Evolutionary conservation across 805 yeast species (phyloP).

Genomic region (Saccharomyces kudriavzevii): DNA sequence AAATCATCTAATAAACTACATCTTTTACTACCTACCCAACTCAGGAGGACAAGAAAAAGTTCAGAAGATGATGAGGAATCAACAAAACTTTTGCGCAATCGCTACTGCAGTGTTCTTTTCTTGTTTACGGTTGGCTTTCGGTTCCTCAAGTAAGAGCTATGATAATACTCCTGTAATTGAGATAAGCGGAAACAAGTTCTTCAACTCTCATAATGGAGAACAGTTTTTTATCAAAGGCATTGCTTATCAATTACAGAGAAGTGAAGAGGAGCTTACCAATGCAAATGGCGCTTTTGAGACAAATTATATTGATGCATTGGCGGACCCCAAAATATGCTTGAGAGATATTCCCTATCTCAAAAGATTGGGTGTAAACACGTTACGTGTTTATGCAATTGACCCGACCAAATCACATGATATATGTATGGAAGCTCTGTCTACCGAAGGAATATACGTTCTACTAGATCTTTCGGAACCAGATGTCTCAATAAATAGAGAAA

Average conservation of each 20-base stretch:
- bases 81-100: neutral
- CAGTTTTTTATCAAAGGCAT: conserved; percentile 85
- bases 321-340: conserved; percentile 58
- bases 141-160: neutral
- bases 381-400: conserved; percentile 83
- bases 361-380: conserved; percentile 62
- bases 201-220: conserved; percentile 58
- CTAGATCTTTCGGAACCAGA: conserved; percentile 87
- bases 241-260: conserved; percentile 67
- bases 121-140: neutral
- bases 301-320: conserved; percentile 63
- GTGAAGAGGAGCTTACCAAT: conserved; percentile 32
- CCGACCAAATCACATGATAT: conserved; percentile 61
- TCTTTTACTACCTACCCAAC: neutral
- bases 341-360: conserved; percentile 76
- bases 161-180: conserved; percentile 37
- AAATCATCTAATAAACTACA: neutral
- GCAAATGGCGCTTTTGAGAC: conserved; percentile 14
- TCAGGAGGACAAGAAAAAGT: neutral
- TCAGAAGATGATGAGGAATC: neutral
- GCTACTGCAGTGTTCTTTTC: neutral
- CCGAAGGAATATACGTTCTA: conserved; percentile 86
- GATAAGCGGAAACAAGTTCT: conserved; percentile 68
- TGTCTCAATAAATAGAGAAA: conserved; percentile 63
- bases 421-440: conserved; percentile 66